Base-by-base conservation (phyloP, 2,329 filamentous ascomycete species). In the Hansfordia pulvinata region DNA sequence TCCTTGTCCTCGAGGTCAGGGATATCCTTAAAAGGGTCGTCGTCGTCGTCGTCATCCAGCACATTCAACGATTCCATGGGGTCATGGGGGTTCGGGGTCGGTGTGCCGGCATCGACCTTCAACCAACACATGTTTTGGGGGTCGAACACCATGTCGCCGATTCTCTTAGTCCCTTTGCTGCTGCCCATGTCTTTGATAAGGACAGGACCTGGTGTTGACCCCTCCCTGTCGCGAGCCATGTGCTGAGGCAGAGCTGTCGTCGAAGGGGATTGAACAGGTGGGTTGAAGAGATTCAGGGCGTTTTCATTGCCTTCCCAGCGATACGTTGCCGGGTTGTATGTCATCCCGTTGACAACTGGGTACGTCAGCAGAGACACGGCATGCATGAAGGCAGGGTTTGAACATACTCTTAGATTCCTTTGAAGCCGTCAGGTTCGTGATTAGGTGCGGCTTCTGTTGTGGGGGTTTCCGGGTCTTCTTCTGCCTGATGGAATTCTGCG, bases 121-220 rank as follows among this genome's bases (percentile, higher is more conserved):
- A 96, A 66, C 90, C 90, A 98, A 50, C 85, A 92, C 88, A 98
- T 96, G 41, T 83, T 83, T 35, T 84, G 77, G 4, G 90, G 90
- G 46, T 98, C 90, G 49, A 96, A 98, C 8, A 96, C 80, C 90
- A 98, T 98, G 39, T 85, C 84, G n/a, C 85, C 82, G 31, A 94
- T 85, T 19, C 94, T 80, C 53, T 94, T 86, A 10, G 93, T 79
- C 34, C 84, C 86, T 44, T 88, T 82, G 34, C 77, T 76, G 4
- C 76, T 68, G 29, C 79, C 81, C 37, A 94, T 82, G 38, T 93
- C 90, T 25, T 85, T 85, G 42, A 98, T 98, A 11, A 98, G 66
- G 5, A 88, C 85, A 8, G 83, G 64, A 34, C 76, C 54, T 39
- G 74, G 72, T 3, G 72, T 76, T 8, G 58, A 45, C 9, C 52